Percentiles rank a stretch among this genome's conserved stretches.
These are phyloP conservation scores for Decorospora gaudefroyi DNA, from an alignment of 2,329 filamentous ascomycete genomes.

Conservation along the genomic window DNA sequence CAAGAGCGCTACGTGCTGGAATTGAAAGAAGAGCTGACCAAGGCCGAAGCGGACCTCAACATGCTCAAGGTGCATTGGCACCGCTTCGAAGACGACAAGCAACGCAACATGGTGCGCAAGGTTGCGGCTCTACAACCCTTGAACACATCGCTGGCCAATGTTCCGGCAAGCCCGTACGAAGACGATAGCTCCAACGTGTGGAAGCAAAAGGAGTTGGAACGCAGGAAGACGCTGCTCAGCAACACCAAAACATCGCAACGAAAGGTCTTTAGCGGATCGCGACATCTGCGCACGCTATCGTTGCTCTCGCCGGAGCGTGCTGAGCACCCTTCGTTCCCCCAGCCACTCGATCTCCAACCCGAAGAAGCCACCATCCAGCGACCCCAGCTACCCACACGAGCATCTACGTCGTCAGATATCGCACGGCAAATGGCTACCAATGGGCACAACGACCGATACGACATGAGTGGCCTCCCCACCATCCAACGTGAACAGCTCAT, in stretches of 20 bases:
- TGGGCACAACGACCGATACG: conserved; percentile 38
- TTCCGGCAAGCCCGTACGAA: conserved; percentile 38
- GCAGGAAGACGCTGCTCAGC: conserved; percentile 69
- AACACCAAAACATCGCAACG: conserved; percentile 56
- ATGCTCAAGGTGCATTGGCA: conserved; percentile 85
- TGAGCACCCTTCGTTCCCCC: conserved; percentile 45
- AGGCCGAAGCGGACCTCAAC: conserved; percentile 76
- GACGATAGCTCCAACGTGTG: conserved; percentile 52
- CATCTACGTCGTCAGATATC: conserved; percentile 42
- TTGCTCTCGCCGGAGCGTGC: conserved; percentile 69
- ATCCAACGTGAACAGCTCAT: conserved; percentile 47
- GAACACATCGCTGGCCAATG: conserved; percentile 47
- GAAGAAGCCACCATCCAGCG: conserved; percentile 24
- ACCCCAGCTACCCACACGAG: conserved; percentile 21
- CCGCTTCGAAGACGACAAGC: conserved; percentile 73
- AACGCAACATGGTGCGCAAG: conserved; percentile 66
- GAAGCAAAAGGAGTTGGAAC: conserved; percentile 68
- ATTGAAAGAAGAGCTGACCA: conserved; percentile 82
- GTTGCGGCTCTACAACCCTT: conserved; percentile 61
- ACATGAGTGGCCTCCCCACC: conserved; percentile 35
- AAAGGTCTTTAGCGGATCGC: conserved; percentile 65
- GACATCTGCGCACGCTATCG: conserved; percentile 71
- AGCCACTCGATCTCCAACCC: conserved; percentile 46
- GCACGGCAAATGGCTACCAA: conserved; percentile 33
- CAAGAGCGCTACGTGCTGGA: conserved; percentile 92